A percentile compares a stretch with the other conserved stretches of the same genome.
Conservation (phyloP, 495 filamentous ascomycete species). For the Parathielavia hyrcaniae region DNA sequence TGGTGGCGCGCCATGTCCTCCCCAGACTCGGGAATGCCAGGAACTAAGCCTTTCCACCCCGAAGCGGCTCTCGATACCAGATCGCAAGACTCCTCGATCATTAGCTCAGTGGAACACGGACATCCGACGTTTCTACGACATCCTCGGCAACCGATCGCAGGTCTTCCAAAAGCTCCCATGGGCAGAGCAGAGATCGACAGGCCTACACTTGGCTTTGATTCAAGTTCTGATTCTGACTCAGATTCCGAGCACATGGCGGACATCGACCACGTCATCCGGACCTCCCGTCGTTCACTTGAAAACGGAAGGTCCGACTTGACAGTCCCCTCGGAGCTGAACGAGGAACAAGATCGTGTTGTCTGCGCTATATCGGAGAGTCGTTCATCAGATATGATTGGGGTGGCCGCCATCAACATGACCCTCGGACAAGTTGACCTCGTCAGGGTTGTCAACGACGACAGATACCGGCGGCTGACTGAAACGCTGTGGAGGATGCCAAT, state of each 20-base stretch:
- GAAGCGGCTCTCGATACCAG: not conserved
- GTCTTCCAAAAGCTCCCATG: not conserved
- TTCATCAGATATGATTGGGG: slow-evolving; percentile 73
- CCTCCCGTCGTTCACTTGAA: not conserved
- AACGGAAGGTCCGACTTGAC: not conserved
- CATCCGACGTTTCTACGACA: no score
- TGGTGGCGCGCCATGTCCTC: no score
- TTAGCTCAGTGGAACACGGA: not conserved
- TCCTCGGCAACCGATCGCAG: not conserved
- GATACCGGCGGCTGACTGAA: slow-evolving; percentile 54
- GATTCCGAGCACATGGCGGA: not conserved
- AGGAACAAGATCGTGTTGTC: slow-evolving; percentile 55
- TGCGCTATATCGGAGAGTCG: slow-evolving; percentile 87
- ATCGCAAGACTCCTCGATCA: slow-evolving; percentile 4
- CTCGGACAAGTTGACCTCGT: slow-evolving; percentile 56
- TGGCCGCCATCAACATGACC: slow-evolving; percentile 82
- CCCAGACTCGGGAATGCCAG: no score
- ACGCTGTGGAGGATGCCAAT: slow-evolving; percentile 62
- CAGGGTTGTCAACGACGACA: slow-evolving; percentile 68
- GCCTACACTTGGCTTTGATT: not conserved
- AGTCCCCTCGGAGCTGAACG: not conserved
- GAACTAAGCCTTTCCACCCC: no score
- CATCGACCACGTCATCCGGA: not conserved
- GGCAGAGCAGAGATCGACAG: not conserved
- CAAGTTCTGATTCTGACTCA: slow-evolving; percentile 1